Evolutionary conservation across 495 filamentous ascomycete genomes (phyloP), one percentile per base, ranked within the genome.

Genomic region (Rhypophila decipiens): DNA sequence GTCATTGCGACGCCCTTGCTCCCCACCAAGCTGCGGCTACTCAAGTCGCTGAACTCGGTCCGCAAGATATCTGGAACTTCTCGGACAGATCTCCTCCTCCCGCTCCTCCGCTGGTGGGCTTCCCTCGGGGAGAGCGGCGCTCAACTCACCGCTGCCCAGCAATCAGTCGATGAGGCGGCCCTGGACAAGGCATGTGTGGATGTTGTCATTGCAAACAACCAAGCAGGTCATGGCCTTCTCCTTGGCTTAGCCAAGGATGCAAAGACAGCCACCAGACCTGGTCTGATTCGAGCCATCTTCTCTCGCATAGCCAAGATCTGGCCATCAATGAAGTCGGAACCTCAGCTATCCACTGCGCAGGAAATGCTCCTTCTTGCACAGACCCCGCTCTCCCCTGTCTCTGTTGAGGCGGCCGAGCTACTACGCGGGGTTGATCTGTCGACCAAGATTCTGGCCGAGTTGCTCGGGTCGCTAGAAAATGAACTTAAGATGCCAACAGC

Each of bases 11-110:
- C 86, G 21, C 87, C 89, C 3, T 61, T 87, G 0, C 72, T 84
- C 42, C 56, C 69, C 3, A 78, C 85, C 33, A 93, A 90, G 51
- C 56, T 84, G 18, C 71, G 75, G 19, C 66, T 98, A 17, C 71
- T 97, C 13, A 68, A 67, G n/a, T 66, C 85, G 24, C 65, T 96
- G 47, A 87, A 87, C 54, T 70, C 75, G 31, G 67, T 88, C 22
- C 79, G 83, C 33, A 89, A 86, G 57, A 74, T 83, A 8, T 80
- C 79, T 2, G 74, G 74, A 10, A 76, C 68, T 23, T 83, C 83
- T 4, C 79, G 87, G 34, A 83, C 82, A 2, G 79, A 83, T 48
- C 65, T 84, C 22, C 67, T 98, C 7, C 65, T 87, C 19, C 87
- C 88, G 2, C 46, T 85, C 1, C 68, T 96, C 23, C 70, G 78